These are phyloP conservation scores for Candolleomyces efflorescens DNA, from an alignment of 768 basidiomycete species.

Conservation along the genomic window DNA sequence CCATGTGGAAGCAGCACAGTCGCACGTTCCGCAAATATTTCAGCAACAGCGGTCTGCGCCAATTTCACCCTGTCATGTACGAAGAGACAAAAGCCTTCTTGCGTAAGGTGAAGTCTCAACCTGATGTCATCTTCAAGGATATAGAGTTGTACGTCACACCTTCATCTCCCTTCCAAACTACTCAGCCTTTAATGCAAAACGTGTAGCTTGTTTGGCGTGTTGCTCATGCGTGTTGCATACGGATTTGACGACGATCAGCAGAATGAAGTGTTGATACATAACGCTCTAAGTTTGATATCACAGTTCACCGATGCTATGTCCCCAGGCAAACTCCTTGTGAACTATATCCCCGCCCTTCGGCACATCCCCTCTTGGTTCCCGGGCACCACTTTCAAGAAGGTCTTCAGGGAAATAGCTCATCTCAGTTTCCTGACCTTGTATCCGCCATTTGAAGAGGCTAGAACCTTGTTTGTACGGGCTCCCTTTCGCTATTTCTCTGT, in stretches of 20 bases:
- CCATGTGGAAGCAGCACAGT: conserved; percentile 21
- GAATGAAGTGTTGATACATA: conserved; percentile 1
- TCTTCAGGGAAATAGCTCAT: conserved; percentile 14
- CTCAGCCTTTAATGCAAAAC: neutral
- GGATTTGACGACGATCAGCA: conserved; percentile 2
- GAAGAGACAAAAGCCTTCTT: conserved; percentile 25
- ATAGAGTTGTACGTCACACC: conserved; percentile 13
- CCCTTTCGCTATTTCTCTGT: neutral
- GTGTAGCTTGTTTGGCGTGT: neutral
- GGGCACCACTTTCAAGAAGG: conserved; percentile 39
- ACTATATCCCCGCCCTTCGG: conserved; percentile 24
- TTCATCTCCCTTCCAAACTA: neutral
- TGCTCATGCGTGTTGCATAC: conserved; percentile 5
- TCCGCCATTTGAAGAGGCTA: conserved; percentile 4
- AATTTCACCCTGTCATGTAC: conserved; percentile 14
- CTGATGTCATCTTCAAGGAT: conserved; percentile 20
- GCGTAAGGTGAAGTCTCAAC: conserved; percentile 21
- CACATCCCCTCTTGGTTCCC: conserved; percentile 46
- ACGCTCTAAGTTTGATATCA: conserved; percentile 1
- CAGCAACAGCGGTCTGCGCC: conserved; percentile 9
- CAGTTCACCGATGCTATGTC: neutral
- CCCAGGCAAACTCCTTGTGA: conserved; percentile 16
- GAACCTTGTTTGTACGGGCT: neutral
- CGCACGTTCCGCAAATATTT: conserved; percentile 24
- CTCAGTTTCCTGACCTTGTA: neutral